Evolutionary conservation across 148 eudicot genomes (phyloP).

Genomic region (Rhododendron ferrugineum): DNA sequence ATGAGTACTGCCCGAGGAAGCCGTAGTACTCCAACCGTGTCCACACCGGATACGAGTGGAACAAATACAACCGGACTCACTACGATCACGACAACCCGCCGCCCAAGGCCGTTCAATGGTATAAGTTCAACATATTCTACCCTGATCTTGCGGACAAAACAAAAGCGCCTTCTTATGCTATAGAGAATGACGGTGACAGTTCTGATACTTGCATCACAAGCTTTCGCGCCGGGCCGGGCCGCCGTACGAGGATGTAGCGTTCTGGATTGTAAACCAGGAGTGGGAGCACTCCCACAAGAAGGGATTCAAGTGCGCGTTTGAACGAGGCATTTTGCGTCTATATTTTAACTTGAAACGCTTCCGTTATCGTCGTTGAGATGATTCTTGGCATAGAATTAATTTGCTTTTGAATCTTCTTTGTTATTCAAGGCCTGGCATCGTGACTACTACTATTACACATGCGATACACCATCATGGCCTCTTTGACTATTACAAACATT

Average conservation of each 20-base stretch:
- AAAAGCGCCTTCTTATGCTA: slow-evolving; percentile 8
- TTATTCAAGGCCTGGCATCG: no score
- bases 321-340: no score
- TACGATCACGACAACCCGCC: slow-evolving; percentile 93
- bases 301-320: slow-evolving; percentile 88
- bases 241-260: slow-evolving; percentile 88
- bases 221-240: slow-evolving; percentile 98
- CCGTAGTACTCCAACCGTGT: slow-evolving; percentile 96
- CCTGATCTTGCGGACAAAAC: no score
- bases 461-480: no score
- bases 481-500: no score
- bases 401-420: no score
- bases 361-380: no score
- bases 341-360: no score
- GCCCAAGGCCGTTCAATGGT: no score
- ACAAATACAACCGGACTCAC: slow-evolving; percentile 95
- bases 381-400: no score
- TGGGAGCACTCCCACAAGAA: slow-evolving; percentile 97
- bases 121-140: no score
- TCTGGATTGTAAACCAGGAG: slow-evolving; percentile 83
- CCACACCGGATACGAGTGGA: slow-evolving; percentile 99
- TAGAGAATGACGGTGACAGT: slow-evolving; percentile 90
- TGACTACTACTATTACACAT: no score
- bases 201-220: slow-evolving; percentile 79
- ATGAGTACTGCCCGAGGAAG: slow-evolving; percentile 90